Evolutionary conservation across 306 rosid genomes (phyloP).

Genomic region (Glycyrrhiza uralensis): DNA sequence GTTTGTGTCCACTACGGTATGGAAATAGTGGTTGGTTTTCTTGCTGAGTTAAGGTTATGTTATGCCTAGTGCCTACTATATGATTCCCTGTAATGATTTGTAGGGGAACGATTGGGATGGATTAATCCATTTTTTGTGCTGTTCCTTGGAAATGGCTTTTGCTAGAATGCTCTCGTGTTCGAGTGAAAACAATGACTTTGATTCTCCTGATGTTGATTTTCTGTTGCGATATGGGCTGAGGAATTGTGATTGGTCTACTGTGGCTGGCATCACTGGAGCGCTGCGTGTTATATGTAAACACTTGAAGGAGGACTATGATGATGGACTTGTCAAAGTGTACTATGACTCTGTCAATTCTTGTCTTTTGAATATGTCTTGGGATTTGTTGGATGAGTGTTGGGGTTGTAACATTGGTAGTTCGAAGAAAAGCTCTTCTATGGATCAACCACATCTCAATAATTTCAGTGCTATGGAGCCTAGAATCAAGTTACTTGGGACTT

Average conservation of each 20-base stretch:
- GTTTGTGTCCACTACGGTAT: conserved; percentile 33
- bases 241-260: conserved; percentile 56
- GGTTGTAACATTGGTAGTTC: conserved; percentile 17
- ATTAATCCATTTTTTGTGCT: conserved; percentile 48
- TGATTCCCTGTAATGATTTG: conserved; percentile 14
- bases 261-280: conserved; percentile 49
- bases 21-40: conserved; percentile 16
- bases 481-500: conserved; percentile 62
- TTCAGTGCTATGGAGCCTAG: conserved; percentile 27
- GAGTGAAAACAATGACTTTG: conserved; percentile 23
- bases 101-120: conserved; percentile 45
- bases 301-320: conserved; percentile 52
- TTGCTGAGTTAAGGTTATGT: not conserved
- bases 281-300: conserved; percentile 54
- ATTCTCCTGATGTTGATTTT: conserved; percentile 32
- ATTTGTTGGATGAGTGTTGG: conserved; percentile 39
- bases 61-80: not conserved
- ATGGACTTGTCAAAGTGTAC: conserved; percentile 40
- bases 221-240: conserved; percentile 34
- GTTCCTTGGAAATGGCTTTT: conserved; percentile 45
- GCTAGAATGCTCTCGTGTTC: conserved; percentile 24
- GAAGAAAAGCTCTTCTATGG: conserved; percentile 22
- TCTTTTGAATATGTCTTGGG: conserved; percentile 60
- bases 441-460: conserved; percentile 8
- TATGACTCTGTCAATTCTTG: conserved; percentile 51